Conservation (phyloP, 495 filamentous ascomycete species). For the Halenospora varia region DNA sequence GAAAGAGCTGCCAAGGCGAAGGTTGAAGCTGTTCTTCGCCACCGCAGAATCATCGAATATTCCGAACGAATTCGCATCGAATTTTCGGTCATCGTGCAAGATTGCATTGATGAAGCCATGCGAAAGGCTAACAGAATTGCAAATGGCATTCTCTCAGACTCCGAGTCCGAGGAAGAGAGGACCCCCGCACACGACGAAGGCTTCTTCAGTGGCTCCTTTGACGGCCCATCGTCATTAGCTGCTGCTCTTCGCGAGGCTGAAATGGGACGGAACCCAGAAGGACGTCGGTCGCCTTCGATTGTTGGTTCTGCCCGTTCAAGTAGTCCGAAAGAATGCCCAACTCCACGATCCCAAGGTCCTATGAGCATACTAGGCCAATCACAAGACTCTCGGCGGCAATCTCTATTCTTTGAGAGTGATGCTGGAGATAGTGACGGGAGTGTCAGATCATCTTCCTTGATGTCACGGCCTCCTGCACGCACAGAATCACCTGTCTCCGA, state of each 20-base stretch:
- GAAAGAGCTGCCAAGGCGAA: constrained; percentile 78
- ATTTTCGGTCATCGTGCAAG: constrained; percentile 84
- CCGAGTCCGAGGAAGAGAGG: constrained; percentile 48
- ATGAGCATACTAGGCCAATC: constrained; percentile 56
- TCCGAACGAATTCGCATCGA: constrained; percentile 92
- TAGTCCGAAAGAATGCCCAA: constrained; percentile 88
- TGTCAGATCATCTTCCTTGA: constrained; percentile 70
- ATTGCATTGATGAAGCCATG: constrained; percentile 90
- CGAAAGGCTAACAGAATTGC: constrained; percentile 86
- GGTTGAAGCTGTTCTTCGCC: constrained; percentile 86
- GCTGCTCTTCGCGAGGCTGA: constrained; percentile 47
- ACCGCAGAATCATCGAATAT: constrained; percentile 92
- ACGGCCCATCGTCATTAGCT: constrained; percentile 53
- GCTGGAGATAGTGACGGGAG: constrained; percentile 79
- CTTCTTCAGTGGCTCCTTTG: constrained; percentile 50
- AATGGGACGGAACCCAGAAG: constrained; percentile 30
- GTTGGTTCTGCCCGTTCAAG: constrained; percentile 67
- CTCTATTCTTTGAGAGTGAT: constrained; percentile 75
- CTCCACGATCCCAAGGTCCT: constrained; percentile 79
- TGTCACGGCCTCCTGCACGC: constrained; percentile 56
- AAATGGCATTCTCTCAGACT: constrained; percentile 79
- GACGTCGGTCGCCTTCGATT: constrained; percentile 35
- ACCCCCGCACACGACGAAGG: constrained; percentile 38
- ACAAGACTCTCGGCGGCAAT: constrained; percentile 60
- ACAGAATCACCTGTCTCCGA: constrained; percentile 93